These are phyloP conservation scores for Neckera pumila DNA, from an alignment of 225 moss, liverwort and hornwort genomes.

Conservation along the genomic window DNA sequence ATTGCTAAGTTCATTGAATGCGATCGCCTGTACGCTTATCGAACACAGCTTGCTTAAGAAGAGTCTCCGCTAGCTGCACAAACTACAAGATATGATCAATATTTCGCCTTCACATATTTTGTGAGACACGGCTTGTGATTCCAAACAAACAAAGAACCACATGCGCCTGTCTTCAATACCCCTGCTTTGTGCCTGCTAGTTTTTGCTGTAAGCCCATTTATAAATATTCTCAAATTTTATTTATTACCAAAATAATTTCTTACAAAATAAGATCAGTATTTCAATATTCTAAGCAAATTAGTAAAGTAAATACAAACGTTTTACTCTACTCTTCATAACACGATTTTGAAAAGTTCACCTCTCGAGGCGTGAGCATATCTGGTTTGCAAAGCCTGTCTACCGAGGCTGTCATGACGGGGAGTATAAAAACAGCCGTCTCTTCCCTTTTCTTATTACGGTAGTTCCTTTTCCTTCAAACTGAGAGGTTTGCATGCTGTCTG, in stretches of 20 bases:
- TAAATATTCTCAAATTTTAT: background rate
- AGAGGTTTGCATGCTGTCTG: background rate
- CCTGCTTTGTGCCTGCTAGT: constrained; percentile 73
- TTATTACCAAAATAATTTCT: background rate
- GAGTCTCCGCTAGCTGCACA: constrained; percentile 68
- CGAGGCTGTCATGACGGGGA: background rate
- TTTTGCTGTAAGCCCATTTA: constrained; percentile 39
- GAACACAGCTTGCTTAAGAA: constrained; percentile 79
- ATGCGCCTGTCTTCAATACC: constrained; percentile 27
- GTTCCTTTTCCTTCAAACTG: too few relatives aligned
- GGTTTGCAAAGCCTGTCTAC: background rate
- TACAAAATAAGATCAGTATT: background rate
- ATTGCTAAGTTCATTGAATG: too few relatives aligned
- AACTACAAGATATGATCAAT: background rate
- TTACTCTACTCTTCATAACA: too few relatives aligned
- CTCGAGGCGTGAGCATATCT: background rate
- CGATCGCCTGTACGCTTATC: constrained; percentile 83
- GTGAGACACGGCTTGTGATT: background rate
- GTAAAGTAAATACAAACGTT: background rate
- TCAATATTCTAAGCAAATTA: background rate
- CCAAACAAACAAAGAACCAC: background rate
- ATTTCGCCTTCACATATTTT: background rate
- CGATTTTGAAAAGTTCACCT: too few relatives aligned
- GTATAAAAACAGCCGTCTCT: background rate
- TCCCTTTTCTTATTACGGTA: background rate